phyloP scores from a whole-genome alignment of 805 yeast genomes.

The Lachancea dasiensis region DNA sequence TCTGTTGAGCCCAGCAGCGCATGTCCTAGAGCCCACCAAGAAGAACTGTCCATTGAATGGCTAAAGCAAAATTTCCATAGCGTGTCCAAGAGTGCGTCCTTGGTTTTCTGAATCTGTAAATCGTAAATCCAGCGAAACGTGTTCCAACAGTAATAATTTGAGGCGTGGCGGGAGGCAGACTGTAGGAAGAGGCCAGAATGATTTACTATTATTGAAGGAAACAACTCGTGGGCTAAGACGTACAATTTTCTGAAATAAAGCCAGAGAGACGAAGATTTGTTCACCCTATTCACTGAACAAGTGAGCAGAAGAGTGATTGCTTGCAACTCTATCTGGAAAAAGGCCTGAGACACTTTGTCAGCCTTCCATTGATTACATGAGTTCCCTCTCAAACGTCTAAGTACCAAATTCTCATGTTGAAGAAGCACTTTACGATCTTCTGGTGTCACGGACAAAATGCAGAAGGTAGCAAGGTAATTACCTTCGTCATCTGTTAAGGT shows the following conservation, averaged over 20 bases:
- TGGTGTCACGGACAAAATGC: slow-evolving; percentile 33
- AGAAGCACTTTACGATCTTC: slow-evolving; percentile 33
- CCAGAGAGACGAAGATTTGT: slow-evolving; percentile 39
- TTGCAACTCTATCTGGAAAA: slow-evolving; percentile 17
- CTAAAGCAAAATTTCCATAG: slow-evolving; percentile 24
- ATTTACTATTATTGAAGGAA: slow-evolving; percentile 9
- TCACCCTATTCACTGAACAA: slow-evolving; percentile 31
- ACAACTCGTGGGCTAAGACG: slow-evolving; percentile 8
- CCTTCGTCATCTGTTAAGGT: slow-evolving; percentile 2
- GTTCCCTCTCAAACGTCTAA: neutral
- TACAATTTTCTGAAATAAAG: slow-evolving; percentile 28
- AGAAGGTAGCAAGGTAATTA: slow-evolving; percentile 28
- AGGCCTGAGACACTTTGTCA: neutral
- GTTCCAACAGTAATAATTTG: slow-evolving; percentile 39
- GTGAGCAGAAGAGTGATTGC: slow-evolving; percentile 25
- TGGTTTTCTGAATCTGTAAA: slow-evolving; percentile 13
- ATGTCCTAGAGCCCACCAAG: slow-evolving; percentile 31
- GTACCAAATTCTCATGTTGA: slow-evolving; percentile 20
- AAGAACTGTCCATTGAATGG: slow-evolving; percentile 30
- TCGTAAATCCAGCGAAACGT: slow-evolving; percentile 32
- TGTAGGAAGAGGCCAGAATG: slow-evolving; percentile 15
- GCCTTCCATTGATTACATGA: neutral
- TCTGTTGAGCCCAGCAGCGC: neutral
- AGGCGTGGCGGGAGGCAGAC: slow-evolving; percentile 31
- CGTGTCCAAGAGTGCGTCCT: slow-evolving; percentile 9